Base-by-base conservation (phyloP, 306 rosid species). In the Dalbergia oliveri region DNA sequence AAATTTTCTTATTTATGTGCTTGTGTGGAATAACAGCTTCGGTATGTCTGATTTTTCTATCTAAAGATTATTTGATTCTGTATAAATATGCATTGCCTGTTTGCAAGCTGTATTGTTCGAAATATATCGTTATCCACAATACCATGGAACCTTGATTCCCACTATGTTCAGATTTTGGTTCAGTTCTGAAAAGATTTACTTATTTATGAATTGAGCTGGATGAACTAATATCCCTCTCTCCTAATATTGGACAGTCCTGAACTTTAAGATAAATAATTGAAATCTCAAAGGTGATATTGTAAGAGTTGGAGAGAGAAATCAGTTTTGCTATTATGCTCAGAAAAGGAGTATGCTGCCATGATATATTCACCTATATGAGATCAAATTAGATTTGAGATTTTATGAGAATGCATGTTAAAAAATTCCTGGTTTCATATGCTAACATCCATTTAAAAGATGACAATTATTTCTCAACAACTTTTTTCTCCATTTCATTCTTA, bases 1-100 rank as follows among this genome's bases (percentile, higher is more conserved):
- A 95, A 82, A 93, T 93, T 83, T 86, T 90, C 85, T 85, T 95
- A 73, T 93, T 95, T 79, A 95, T 95, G 96, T 95, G 96, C 85
- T 80, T 90, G 88, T 90, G 92, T 86, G 99, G 99, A 78, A 83
- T 95, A 70, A 90, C 91, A 58, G 97, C 99, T 79, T 85, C 84
- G 75, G 99, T 95, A 93, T 81, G 98, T 73, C 43, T 45, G 34
- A 34, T 79, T 73, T 75, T 84, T 82, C 51, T 72, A 45, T 69
- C 18, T 21, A 31, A 57, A 51, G 45, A 66, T 15, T 23, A 23
- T 49, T 34, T 45, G 41, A 60, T 33, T 70, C 56, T 12, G 60
- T 21, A 54, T 34, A 58, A 64, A 69, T 39, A 41, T 0, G 45
- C 56, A 23, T 57, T 58, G 12, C 53, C 56, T 50, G 73, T 69